Evolutionary conservation across 495 filamentous ascomycete species (phyloP), one percentile per base, ranked within the genome.

Genomic region (Wilcoxina mikolae): DNA sequence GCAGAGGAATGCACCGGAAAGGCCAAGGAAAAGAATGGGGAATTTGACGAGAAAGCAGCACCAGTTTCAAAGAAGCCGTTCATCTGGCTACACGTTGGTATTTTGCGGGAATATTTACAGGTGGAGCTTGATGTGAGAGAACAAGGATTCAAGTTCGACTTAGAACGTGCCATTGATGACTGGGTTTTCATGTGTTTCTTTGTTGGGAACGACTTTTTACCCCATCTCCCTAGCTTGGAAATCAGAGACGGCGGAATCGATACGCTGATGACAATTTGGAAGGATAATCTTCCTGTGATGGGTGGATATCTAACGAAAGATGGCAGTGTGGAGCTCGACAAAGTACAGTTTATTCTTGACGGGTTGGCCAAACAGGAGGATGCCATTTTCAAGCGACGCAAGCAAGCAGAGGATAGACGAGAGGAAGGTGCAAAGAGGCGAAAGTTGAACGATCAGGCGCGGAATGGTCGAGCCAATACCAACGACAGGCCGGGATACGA

Each of bases 171-270:
- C n/a, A 74, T 99, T 52, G 91, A 99, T 72, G 91, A 99, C 68
- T 96, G 93, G 91, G 87, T 99, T 15, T 99, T 99, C 69, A 95
- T 99, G 90, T 99, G 91, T 73, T 99, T 94, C 71, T 99, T 99
- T 67, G 91, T 99, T 55, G 91, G 91, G 60, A 99, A 99, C 67
- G 93, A 99, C 73, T 99, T 99, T 71, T 73, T 99, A 60, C 91
- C 91, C 43, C 91, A 99, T 73, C 71, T 99, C 54, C 91, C 91
- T 22, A 93, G 88, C 66, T 75, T 99, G 54, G 91, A 96, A 68
- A 96, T 99, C 67, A 79, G 90, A 58, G 91, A 99, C 62, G 83
- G 94, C 67, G 93, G 90, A 25, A 96, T 99, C 67, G 89, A 99
- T 64, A 94, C 87, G 0, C 74, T 99, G 43, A 93, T 88, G 51